Evolutionary conservation across 345 rosid species (phyloP).

Genomic region (Passiflora organensis): DNA sequence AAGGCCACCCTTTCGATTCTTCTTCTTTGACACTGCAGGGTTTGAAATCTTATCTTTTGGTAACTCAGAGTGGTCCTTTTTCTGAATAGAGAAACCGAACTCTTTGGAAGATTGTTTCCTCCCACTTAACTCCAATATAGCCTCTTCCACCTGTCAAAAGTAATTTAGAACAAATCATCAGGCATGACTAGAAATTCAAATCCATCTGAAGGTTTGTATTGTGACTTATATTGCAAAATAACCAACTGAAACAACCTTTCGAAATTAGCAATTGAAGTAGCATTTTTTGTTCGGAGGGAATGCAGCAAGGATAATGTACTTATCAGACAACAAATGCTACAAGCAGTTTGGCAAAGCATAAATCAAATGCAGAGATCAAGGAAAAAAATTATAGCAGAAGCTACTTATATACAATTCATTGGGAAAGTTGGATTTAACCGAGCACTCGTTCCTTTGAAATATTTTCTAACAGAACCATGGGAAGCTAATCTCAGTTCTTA

Average conservation of each 20-base stretch:
- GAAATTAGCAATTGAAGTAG: no score
- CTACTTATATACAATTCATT: no score
- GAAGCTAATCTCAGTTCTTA: no score
- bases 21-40: constrained; percentile 53
- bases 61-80: constrained; percentile 32
- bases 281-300: no score
- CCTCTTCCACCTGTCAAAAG: constrained; percentile 39
- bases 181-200: background rate
- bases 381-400: no score
- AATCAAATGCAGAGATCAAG: no score
- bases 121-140: constrained; percentile 15
- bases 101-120: constrained; percentile 32
- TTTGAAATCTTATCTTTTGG: constrained; percentile 38
- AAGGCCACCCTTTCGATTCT: constrained; percentile 89
- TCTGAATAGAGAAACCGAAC: constrained; percentile 32
- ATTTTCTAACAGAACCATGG: no score
- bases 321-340: no score
- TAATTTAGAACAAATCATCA: constrained; percentile 7
- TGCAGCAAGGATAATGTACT: background rate
- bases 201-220: background rate
- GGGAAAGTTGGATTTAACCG: no score
- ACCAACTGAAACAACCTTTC: background rate
- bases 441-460: no score
- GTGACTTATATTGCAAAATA: background rate
- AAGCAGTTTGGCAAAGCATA: no score